Base-by-base conservation (phyloP, 2,329 filamentous ascomycete genomes). In the Chaetomium globosum region DNA sequence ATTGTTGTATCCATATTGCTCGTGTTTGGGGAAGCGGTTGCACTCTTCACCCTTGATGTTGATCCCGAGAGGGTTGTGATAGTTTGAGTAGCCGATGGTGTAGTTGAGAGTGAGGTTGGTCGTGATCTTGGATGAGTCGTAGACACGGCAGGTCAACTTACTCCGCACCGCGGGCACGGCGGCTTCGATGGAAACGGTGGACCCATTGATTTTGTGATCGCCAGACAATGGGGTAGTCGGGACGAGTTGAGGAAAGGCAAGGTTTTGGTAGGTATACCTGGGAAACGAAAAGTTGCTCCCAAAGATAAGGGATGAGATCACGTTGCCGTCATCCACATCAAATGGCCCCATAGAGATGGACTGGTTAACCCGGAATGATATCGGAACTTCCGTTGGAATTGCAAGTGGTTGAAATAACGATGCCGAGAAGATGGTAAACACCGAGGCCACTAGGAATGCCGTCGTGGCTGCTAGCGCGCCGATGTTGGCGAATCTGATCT, bases 251-350 rank as follows among this genome's bases (percentile, higher is more conserved):
- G 59, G 48, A 46, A 61, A 61, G 7, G 49, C 59, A 12, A 61
- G 59, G 33, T 53, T 26, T 19, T 36, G 49, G 23, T 61, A 61
- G 13, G 48, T 61, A 21, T 43, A 61, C 3, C 2, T 21, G 19
- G 59, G 59, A 21, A 39, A 61, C 2, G 59, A 61, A 10, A 53
- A 36, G 59, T 54, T 61, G 36, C 59, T 54, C 49, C 12, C 59
- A 8, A 61, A 36, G 7, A 61, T 46, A 2, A 61, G 59, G 5
- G 59, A 61, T 13, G 59, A 16, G 21, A 61, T 43, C n/a, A 33
- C 30, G 26, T 21, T 43, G 23, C 28, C 48, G 5, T 60, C 48
- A 2, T 54, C 3, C 3, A 4, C 26, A 16, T 16, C 26, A 2
- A 16, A 43, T n/a, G 30, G 48, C 2, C 13, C 1, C 4, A 53